Evolutionary conservation across 1,284 basidiomycete genomes (phyloP), one percentile per base, ranked within the genome.

Genomic region (Austroboletus novae-zelandiae): DNA sequence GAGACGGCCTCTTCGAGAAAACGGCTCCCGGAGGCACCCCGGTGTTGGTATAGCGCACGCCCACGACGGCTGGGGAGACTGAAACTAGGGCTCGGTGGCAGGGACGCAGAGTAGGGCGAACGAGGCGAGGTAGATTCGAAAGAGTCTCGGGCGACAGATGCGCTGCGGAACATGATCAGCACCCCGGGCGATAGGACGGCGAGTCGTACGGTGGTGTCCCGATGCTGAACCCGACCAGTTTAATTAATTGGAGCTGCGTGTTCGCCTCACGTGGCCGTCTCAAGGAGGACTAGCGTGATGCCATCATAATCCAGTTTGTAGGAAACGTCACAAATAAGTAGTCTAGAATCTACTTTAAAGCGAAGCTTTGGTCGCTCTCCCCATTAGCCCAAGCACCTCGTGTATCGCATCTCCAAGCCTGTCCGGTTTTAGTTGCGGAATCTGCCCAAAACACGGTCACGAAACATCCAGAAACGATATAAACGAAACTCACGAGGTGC

Each of bases 391-490:
- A 17, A 69, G 53, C 7, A 69, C 52, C 13, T 68, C 60, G 14
- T 63, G 51, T 8, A 66, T 47, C 39, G 47, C 51, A 43, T 68
- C 61, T 7, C 53, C 64, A 9, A 66, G 55, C 23, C 4, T 55
- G 10, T 69, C 67, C 13, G 66, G 67, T 48, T 65, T 64, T 42
- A 68, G 29, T n/a, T 66, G 64, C 8, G 64, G 52, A 25, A 66
- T 43, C 64, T 68, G 29, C 34, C 15, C 23, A 18, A 8, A 40
- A 43, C 29, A 47, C 15, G 9, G 18, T 40, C 13, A 43, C 9
- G 11, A 23, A 42, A n/a, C 29, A 32, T 23, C 10, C 17, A 27
- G 14, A 43, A 30, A 40, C 4, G 14, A 40, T 3, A 8, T 4
- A 18, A 6, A 39, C 17, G 9, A 29, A 3, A 57, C 62, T 43